Base-by-base conservation (phyloP, 108 stramenopile genomes). In the Pseudonitzschia multiseries region DNA sequence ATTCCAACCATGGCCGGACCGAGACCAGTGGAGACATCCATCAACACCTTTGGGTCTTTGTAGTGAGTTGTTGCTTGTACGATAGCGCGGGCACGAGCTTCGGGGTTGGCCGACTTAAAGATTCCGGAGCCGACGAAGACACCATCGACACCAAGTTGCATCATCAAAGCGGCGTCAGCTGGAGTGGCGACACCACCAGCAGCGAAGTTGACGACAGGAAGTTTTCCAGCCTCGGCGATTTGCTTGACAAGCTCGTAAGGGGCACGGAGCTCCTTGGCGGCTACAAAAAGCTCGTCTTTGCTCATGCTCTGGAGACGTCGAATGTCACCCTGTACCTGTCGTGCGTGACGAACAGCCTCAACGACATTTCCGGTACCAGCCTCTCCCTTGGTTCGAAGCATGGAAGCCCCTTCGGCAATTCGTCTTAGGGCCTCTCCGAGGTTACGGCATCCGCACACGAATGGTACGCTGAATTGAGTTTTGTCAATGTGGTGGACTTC, bases 381-480 rank as follows among this genome's bases (percentile, higher is more conserved):
- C 87, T 99, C 99, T 0, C 99, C 99, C 92, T 99, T 99, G 74
- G 99, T 99, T 63, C 99, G 92, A 51, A 99, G 86, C 98, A 99
- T 98, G 57, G 97, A 95, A 4, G 97, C 98, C 36, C 99, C 99
- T 82, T 99, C 99, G 31, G 97, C 94, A 71, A 97, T 81, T 18
- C 99, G 89, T 43, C 99, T 86, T 4, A 99, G 90, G 3, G 99
- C 99, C 85, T 99, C 99, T 32, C 99, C 99, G 24, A 99, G 77
- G 82, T 99, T 96, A 21, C 99, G 91, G 87, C 99, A 99, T 51
- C 99, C 99, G 76, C 99, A 99, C 4, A 99, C 99, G 77, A 99
- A 99, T n/a, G 99, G 99, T 22, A 98, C 97, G 61, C 85, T 82
- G 86, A 97, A 99, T 66, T 91, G 76, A 54, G 84, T 93, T 86